A percentile compares a stretch with the other conserved stretches of the same genome.
phyloP scores from a whole-genome alignment of 306 rosid genomes.

The Corylus americana region DNA sequence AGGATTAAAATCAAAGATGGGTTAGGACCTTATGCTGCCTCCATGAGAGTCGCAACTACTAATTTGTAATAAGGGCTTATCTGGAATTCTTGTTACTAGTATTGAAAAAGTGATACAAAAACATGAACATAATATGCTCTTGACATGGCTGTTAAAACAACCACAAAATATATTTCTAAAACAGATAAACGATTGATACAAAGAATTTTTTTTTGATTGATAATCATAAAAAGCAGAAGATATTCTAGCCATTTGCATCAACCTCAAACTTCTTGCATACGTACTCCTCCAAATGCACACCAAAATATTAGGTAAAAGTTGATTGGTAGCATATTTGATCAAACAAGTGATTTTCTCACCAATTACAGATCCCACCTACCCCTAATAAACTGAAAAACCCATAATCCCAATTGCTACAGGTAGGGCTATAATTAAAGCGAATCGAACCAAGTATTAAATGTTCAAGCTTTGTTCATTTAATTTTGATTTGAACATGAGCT shows the following conservation, averaged over 20 bases:
- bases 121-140: neutral
- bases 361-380: neutral
- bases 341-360: constrained; percentile 1
- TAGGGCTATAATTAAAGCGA: no score
- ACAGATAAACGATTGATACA: neutral
- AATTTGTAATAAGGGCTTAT: neutral
- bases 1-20: neutral
- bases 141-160: neutral
- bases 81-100: neutral
- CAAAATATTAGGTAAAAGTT: constrained; percentile 7
- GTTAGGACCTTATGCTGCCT: neutral
- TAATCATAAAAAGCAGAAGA: neutral
- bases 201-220: neutral
- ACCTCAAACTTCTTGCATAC: constrained; percentile 4
- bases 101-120: neutral
- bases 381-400: neutral
- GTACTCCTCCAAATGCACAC: neutral
- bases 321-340: constrained; percentile 8
- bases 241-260: constrained; percentile 3
- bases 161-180: neutral
- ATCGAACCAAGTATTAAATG: no score
- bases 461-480: no score
- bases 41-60: neutral
- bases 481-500: no score
- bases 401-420: neutral